Conservation (phyloP, 2,329 filamentous ascomycete species). For the Calonectria pauciramosa region DNA sequence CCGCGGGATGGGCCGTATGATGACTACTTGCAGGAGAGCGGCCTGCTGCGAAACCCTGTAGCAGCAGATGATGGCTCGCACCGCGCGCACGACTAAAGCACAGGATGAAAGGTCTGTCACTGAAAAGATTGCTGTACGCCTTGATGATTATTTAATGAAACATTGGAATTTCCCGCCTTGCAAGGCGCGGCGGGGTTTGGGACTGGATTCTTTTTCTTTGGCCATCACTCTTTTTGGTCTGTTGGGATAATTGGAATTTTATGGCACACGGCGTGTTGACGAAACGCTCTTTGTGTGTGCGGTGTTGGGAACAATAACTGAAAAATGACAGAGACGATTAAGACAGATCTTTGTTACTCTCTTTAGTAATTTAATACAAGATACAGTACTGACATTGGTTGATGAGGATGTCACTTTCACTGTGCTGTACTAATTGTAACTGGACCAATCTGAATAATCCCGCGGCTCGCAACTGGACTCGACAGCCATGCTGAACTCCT, state of each 20-base stretch:
- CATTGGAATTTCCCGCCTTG: neutral
- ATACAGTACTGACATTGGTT: neutral
- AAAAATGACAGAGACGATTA: neutral
- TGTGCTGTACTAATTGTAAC: neutral
- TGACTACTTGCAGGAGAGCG: conserved; percentile 37
- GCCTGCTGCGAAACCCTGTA: conserved; percentile 27
- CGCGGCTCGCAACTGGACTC: neutral
- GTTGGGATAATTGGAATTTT: neutral
- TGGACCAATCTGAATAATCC: neutral
- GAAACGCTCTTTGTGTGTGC: neutral
- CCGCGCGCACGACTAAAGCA: conserved; percentile 28
- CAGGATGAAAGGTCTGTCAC: conserved; percentile 11
- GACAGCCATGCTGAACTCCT: neutral
- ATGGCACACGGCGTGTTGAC: neutral
- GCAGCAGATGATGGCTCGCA: conserved; percentile 37
- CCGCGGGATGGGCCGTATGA: conserved; percentile 37
- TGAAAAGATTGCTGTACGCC: neutral
- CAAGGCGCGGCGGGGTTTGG: neutral
- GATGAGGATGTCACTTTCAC: neutral
- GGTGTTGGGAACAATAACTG: neutral
- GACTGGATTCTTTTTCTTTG: neutral
- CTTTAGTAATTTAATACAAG: neutral
- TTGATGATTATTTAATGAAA: neutral
- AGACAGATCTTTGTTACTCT: neutral
- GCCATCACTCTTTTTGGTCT: neutral